Evolutionary conservation across 75 land plant genomes (phyloP).

Genomic region (Selaginella moellendorffii): DNA sequence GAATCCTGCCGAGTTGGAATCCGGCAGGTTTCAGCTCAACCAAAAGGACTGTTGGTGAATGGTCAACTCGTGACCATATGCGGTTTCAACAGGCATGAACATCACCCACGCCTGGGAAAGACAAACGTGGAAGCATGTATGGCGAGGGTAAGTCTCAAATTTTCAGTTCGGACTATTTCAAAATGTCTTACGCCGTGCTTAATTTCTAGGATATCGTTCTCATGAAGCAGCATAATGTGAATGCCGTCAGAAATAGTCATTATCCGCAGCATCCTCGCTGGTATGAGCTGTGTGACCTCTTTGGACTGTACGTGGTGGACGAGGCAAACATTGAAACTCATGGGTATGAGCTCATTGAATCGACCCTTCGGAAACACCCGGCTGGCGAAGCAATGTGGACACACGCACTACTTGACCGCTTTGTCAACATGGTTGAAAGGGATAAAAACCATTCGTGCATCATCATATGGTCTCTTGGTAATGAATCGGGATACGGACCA

Average conservation of each 20-base stretch:
- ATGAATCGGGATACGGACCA: slow-evolving; percentile 88
- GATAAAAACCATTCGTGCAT: slow-evolving; percentile 98
- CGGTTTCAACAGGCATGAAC: slow-evolving; percentile 96
- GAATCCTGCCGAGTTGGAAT: slow-evolving; percentile 94
- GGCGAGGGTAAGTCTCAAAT: slow-evolving; percentile 46
- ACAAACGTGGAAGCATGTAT: slow-evolving; percentile 92
- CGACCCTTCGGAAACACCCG: slow-evolving; percentile 45
- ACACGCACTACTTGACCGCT: slow-evolving; percentile 70
- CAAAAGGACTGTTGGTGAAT: slow-evolving; percentile 75
- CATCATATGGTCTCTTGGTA: slow-evolving; percentile 89
- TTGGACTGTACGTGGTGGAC: slow-evolving; percentile 93
- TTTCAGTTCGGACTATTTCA: slow-evolving; percentile 6
- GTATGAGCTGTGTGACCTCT: slow-evolving; percentile 92
- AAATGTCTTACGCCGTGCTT: not conserved
- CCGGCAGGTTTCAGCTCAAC: slow-evolving; percentile 48
- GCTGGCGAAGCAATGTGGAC: slow-evolving; percentile 70
- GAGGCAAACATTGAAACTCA: slow-evolving; percentile 99
- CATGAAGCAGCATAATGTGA: slow-evolving; percentile 95
- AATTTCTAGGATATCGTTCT: slow-evolving; percentile 65
- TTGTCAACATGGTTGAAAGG: slow-evolving; percentile 88
- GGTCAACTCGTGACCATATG: slow-evolving; percentile 65
- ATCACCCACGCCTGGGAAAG: slow-evolving; percentile 94
- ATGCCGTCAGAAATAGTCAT: slow-evolving; percentile 97
- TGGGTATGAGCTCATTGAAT: slow-evolving; percentile 54
- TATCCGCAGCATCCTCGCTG: slow-evolving; percentile 95